phyloP scores from a whole-genome alignment of 768 basidiomycete genomes.

The Holtermannia corniformis region DNA sequence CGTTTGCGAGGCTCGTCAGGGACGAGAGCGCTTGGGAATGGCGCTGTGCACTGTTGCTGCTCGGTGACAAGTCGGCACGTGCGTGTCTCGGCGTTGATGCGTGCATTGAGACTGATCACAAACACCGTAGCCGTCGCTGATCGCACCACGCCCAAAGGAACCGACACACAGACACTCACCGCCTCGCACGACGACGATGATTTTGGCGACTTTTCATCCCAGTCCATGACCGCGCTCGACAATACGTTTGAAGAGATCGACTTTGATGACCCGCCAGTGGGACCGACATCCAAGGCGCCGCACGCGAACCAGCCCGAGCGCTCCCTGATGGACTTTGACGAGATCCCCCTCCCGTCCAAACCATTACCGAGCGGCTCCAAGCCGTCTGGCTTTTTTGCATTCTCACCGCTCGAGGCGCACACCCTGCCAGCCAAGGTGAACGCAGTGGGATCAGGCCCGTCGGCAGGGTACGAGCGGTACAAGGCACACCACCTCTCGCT shows the following conservation, averaged over 20 bases:
- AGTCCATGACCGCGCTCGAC: slow-evolving; percentile 22
- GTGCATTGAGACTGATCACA: background rate
- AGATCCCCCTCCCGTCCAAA: slow-evolving; percentile 37
- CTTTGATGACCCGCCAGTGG: slow-evolving; percentile 39
- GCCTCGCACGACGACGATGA: slow-evolving; percentile 53
- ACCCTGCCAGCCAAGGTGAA: slow-evolving; percentile 1
- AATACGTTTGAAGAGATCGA: slow-evolving; percentile 33
- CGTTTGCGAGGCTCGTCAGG: slow-evolving; percentile 54
- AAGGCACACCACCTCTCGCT: slow-evolving; percentile 43
- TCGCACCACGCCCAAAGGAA: slow-evolving; percentile 24
- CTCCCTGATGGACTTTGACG: slow-evolving; percentile 41
- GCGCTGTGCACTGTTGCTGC: slow-evolving; percentile 50
- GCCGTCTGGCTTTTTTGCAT: slow-evolving; percentile 41
- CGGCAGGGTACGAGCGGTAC: slow-evolving; percentile 31
- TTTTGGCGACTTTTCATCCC: slow-evolving; percentile 73
- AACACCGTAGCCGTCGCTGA: background rate
- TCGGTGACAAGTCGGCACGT: slow-evolving; percentile 46
- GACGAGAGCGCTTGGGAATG: slow-evolving; percentile 71
- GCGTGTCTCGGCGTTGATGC: slow-evolving; percentile 50
- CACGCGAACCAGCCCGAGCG: slow-evolving; percentile 10
- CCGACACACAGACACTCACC: background rate
- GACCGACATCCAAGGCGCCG: background rate
- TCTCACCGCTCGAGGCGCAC: slow-evolving; percentile 12
- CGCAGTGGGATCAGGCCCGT: background rate
- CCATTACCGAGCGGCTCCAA: slow-evolving; percentile 14